These are phyloP conservation scores for Clonostachys solani DNA, from an alignment of 2,329 filamentous ascomycete species.

Conservation along the genomic window DNA sequence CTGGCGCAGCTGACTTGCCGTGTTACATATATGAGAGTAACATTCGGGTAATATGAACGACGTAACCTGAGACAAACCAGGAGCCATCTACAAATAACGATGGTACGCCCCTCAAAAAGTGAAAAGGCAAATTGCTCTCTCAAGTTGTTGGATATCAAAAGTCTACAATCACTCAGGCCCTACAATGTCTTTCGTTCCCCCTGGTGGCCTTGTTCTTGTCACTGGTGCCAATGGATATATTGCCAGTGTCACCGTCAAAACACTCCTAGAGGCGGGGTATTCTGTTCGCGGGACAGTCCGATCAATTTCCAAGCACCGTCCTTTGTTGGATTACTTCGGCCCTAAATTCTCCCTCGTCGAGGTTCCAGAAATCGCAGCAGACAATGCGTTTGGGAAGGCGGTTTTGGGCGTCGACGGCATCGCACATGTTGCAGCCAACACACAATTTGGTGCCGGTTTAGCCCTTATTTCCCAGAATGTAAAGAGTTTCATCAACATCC, in stretches of 20 bases:
- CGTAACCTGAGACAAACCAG: too few relatives aligned
- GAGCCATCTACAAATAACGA: too few relatives aligned
- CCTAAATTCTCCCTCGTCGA: background rate
- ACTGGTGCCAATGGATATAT: slow-evolving; percentile 3
- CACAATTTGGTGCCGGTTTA: background rate
- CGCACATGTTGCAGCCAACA: background rate
- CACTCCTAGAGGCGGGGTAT: slow-evolving; percentile 1
- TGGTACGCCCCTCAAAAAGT: too few relatives aligned
- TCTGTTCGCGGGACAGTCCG: slow-evolving; percentile 1
- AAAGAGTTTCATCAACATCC: background rate
- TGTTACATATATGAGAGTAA: too few relatives aligned
- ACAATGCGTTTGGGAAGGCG: slow-evolving; percentile 2
- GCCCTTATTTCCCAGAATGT: background rate
- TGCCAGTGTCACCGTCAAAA: background rate
- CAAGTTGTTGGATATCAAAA: too few relatives aligned
- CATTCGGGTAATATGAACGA: too few relatives aligned
- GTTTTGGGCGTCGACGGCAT: background rate
- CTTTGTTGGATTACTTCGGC: background rate
- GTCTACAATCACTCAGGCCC: too few relatives aligned
- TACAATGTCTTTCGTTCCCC: slow-evolving; percentile 1
- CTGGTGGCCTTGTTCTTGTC: slow-evolving; percentile 1
- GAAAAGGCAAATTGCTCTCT: too few relatives aligned
- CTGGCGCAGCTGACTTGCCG: too few relatives aligned
- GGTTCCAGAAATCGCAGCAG: background rate
- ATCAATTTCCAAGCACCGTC: background rate